Evolutionary conservation across 768 basidiomycete genomes (phyloP), one percentile per base, ranked within the genome.

Genomic region (Termitomyces sp.): DNA sequence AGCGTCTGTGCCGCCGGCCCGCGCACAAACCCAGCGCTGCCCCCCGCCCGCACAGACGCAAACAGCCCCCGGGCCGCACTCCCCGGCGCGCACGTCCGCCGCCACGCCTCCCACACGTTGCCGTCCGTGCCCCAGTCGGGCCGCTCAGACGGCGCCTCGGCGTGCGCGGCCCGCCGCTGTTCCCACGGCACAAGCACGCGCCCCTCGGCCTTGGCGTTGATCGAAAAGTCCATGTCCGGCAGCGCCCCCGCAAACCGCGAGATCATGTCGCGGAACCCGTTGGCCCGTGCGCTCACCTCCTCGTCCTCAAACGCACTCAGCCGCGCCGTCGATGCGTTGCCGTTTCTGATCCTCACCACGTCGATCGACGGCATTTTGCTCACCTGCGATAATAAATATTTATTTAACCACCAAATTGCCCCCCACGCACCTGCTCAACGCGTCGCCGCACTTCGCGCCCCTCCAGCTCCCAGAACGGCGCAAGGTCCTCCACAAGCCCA

Each of bases 171-270:
- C 25, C 25, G 25, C 25, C 80, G 79, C 66, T 92, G 86, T 70
- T 96, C 94, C 94, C 95, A 97, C 46, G 94, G 91, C 5, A 96
- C 88, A 14, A 99, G 79, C 8, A 99, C 86, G 15, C 97, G 88
- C 11, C 96, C 93, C 75, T 98, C 97, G 0, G 95, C 91, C 75
- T 89, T 91, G 29, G 91, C 86, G 67, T 98, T 98, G 75, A 99
- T 86, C 0, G 97, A 86, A 65, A 99, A 87, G 67, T 97, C 91
- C 88, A 99, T 88, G 77, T 98, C 87, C 12, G 96, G 96, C 4
- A 98, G 82, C 87, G 81, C 80, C 60, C 82, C 69, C 60, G 80
- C 81, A 69, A 94, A 94, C 62, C 83, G 85, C 53, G 83, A 79
- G 17, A 95, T 75, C 85, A 98, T 93, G 43, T 75, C 71, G 56